Percentiles rank a stretch among this genome's conserved stretches.
These are phyloP conservation scores for Colletotrichum euphorbiae DNA, from an alignment of 2,329 filamentous ascomycete species.

Conservation along the genomic window DNA sequence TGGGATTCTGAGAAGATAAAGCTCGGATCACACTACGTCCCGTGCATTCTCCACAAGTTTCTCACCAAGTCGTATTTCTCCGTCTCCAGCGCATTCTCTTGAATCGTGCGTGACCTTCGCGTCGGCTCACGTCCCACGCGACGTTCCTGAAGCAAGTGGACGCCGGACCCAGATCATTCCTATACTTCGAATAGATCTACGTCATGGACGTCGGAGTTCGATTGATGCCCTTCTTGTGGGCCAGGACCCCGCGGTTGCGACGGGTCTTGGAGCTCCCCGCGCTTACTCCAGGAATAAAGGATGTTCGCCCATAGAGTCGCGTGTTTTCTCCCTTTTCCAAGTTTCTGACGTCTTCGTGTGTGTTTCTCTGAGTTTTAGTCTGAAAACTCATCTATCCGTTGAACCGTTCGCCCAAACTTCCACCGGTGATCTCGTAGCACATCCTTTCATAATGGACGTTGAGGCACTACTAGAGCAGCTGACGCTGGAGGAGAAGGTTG, in stretches of 20 bases:
- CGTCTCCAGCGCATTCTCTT: conserved; percentile 11
- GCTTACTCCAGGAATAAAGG: conserved; percentile 13
- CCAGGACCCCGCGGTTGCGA: conserved; percentile 21
- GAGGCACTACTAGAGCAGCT: conserved; percentile 38
- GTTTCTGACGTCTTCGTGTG: background rate
- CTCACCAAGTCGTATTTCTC: conserved; percentile 25
- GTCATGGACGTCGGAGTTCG: conserved; percentile 18
- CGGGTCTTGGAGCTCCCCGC: conserved; percentile 17
- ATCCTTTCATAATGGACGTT: conserved; percentile 27
- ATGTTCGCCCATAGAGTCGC: background rate
- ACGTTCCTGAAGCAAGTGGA: conserved; percentile 11
- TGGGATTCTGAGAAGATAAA: background rate
- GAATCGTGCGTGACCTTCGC: conserved; percentile 16
- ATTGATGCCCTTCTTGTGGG: conserved; percentile 20
- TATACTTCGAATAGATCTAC: background rate
- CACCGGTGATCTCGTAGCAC: background rate
- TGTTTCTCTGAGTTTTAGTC: background rate
- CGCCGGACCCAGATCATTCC: background rate
- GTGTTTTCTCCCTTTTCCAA: background rate
- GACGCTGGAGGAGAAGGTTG: conserved; percentile 39
- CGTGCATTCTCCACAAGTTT: conserved; percentile 1
- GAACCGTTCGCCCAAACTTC: background rate
- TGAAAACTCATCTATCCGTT: background rate
- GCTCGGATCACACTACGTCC: background rate
- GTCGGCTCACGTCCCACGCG: conserved; percentile 17